These are phyloP conservation scores for Coemansia sp. DNA, from an alignment of 192 early-diverging fungal species.

Conservation along the genomic window DNA sequence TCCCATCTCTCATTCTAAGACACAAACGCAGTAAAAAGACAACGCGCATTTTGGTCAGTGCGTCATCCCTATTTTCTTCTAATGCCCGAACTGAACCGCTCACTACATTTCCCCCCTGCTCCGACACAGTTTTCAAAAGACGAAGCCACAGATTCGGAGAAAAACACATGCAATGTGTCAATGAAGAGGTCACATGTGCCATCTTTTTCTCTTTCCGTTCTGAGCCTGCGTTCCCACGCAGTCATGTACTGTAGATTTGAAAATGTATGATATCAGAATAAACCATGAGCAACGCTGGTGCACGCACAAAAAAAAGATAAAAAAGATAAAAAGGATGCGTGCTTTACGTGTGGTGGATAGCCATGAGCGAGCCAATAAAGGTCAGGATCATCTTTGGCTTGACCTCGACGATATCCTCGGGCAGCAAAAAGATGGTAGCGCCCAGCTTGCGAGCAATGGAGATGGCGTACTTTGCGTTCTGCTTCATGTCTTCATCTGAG, in stretches of 20 bases:
- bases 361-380: conserved; percentile 94
- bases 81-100: not conserved
- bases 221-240: too few species aligned
- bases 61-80: not conserved
- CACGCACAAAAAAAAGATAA: conserved; percentile 7
- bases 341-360: conserved; percentile 48
- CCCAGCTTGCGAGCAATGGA: conserved; percentile 98
- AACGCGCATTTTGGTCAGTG: not conserved
- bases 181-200: too few species aligned
- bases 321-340: not conserved
- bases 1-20: not conserved
- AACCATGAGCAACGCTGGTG: not conserved
- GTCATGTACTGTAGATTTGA: too few species aligned
- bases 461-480: conserved; percentile 96
- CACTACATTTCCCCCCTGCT: too few species aligned
- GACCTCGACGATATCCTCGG: conserved; percentile 98
- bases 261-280: not conserved
- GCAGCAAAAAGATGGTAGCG: conserved; percentile 96
- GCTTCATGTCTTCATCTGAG: conserved; percentile 78
- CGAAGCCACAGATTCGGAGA: too few species aligned
- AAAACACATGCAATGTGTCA: too few species aligned
- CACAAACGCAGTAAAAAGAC: not conserved
- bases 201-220: not conserved
- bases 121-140: too few species aligned
- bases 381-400: conserved; percentile 96